Conservation (phyloP, 2,329 filamentous ascomycete species). For the Penicillium occitanis region DNA sequence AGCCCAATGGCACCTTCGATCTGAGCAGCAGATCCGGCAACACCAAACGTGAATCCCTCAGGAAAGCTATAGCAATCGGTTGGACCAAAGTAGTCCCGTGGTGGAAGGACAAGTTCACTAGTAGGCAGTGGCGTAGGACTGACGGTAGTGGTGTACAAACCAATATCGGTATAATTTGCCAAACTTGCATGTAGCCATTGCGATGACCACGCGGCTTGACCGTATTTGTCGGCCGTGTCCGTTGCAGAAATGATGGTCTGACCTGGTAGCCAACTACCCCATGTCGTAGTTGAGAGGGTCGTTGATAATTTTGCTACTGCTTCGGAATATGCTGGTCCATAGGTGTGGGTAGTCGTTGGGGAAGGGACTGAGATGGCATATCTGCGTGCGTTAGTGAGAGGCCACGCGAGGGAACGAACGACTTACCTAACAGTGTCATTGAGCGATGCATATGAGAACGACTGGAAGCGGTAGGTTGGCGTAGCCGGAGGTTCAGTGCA, state of each 20-base stretch:
- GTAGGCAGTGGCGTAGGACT: slow-evolving; percentile 56
- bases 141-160: slow-evolving; percentile 54
- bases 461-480: slow-evolving; percentile 29
- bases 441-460: slow-evolving; percentile 33
- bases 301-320: slow-evolving; percentile 29
- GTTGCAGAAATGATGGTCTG: slow-evolving; percentile 31
- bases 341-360: slow-evolving; percentile 32
- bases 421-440: slow-evolving; percentile 31
- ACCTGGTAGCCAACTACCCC: slow-evolving; percentile 38
- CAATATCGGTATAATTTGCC: slow-evolving; percentile 36
- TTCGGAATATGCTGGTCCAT: slow-evolving; percentile 30
- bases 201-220: slow-evolving; percentile 39
- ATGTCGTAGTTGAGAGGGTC: slow-evolving; percentile 31
- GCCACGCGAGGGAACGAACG: not conserved
- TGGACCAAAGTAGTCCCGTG: slow-evolving; percentile 52
- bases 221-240: slow-evolving; percentile 34
- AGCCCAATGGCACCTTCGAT: slow-evolving; percentile 47
- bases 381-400: slow-evolving; percentile 22
- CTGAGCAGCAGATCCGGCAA: slow-evolving; percentile 45
- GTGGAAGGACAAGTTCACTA: slow-evolving; percentile 57
- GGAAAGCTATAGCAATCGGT: slow-evolving; percentile 37
- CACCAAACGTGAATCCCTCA: slow-evolving; percentile 45
- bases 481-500: slow-evolving; percentile 27
- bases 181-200: slow-evolving; percentile 34
- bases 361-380: slow-evolving; percentile 34